phyloP scores from a whole-genome alignment of 2,329 filamentous ascomycete species.

The Kalaharituber pfeilii region DNA sequence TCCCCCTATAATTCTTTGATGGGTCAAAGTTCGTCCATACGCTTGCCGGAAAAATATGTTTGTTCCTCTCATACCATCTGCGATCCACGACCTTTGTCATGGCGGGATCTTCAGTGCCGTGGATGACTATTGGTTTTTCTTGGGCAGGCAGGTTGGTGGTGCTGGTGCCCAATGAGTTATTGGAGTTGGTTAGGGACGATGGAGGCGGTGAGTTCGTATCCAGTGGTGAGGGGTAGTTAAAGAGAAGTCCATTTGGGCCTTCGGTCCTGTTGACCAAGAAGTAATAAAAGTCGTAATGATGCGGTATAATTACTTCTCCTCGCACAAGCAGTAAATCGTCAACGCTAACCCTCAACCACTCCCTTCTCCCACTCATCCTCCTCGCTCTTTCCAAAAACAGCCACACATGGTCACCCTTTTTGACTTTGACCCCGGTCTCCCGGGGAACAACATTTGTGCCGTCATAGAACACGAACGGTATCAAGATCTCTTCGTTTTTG shows the following conservation, averaged over 20 bases:
- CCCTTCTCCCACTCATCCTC: conserved; percentile 49
- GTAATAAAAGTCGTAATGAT: conserved; percentile 95
- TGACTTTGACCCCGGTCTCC: conserved; percentile 66
- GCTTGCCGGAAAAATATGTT: conserved; percentile 93
- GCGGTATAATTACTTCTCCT: conserved; percentile 79
- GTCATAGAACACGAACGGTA: conserved; percentile 96
- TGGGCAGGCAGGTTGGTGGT: conserved; percentile 25
- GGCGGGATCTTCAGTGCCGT: conserved; percentile 46
- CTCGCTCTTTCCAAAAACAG: conserved; percentile 56
- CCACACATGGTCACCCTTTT: conserved; percentile 89
- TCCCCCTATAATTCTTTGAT: conserved; percentile 62
- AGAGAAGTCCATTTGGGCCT: conserved; percentile 56
- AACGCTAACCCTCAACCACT: conserved; percentile 86
- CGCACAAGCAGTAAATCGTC: conserved; percentile 90
- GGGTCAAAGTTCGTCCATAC: conserved; percentile 92
- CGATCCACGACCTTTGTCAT: conserved; percentile 89
- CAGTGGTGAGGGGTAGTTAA: conserved; percentile 43
- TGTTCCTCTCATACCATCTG: conserved; percentile 92
- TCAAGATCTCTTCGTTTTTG: conserved; percentile 71
- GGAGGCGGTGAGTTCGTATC: conserved; percentile 23
- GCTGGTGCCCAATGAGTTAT: background rate
- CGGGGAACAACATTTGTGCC: conserved; percentile 54
- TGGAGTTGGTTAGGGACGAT: conserved; percentile 5
- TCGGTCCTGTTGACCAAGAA: conserved; percentile 79
- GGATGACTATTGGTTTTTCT: conserved; percentile 8